These are phyloP conservation scores for Alnus rubra DNA, from an alignment of 306 rosid species.

Conservation along the genomic window DNA sequence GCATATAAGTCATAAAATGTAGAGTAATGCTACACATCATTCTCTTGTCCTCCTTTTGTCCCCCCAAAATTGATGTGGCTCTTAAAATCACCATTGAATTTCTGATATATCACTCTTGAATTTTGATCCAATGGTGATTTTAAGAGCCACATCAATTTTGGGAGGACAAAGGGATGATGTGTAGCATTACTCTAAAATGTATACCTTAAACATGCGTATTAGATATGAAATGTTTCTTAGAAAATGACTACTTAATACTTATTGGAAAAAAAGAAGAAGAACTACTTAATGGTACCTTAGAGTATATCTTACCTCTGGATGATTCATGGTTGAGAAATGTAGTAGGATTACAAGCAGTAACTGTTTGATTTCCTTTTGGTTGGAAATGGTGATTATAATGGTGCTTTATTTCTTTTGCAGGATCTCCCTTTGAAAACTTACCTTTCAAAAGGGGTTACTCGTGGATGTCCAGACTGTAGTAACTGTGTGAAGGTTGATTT, in stretches of 20 bases:
- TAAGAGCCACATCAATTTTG: no score
- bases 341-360: neutral
- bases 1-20: neutral
- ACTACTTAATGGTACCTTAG: neutral
- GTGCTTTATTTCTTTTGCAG: slow-evolving; percentile 36
- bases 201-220: neutral
- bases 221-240: neutral
- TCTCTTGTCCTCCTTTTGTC: no score
- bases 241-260: neutral
- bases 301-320: neutral
- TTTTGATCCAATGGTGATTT: no score
- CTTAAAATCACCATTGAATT: no score
- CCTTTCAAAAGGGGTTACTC: slow-evolving; percentile 61
- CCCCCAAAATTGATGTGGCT: no score
- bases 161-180: no score
- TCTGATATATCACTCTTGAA: no score
- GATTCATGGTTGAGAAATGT: neutral
- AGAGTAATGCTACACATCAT: no score
- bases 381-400: neutral
- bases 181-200: neutral
- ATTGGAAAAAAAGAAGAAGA: no score
- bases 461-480: slow-evolving; percentile 65
- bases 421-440: slow-evolving; percentile 34
- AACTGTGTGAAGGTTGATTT: slow-evolving; percentile 58
- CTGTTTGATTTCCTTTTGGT: neutral